Conservation (phyloP, 192 early-diverging fungal genomes). For the Rhizophagus clarus region DNA sequence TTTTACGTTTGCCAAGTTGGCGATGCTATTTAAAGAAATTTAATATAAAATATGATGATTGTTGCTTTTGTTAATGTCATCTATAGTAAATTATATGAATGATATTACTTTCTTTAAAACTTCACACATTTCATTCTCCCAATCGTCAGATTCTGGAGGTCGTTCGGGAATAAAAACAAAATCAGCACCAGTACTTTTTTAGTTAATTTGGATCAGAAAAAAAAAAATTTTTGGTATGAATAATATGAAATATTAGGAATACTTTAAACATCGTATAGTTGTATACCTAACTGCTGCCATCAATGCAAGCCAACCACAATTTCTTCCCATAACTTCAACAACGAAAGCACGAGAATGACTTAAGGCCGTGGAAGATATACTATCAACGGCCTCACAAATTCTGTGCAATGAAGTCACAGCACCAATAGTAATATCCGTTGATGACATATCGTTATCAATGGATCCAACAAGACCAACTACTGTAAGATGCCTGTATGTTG, state of each 20-base stretch:
- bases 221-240: background rate
- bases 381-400: slow-evolving; percentile 95
- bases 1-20: slow-evolving; percentile 84
- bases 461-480: slow-evolving; percentile 97
- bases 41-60: slow-evolving; percentile 1
- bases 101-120: slow-evolving; percentile 57
- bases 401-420: slow-evolving; percentile 90
- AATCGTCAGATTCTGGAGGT: slow-evolving; percentile 84
- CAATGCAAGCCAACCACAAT: slow-evolving; percentile 94
- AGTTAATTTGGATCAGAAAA: too few relatives aligned
- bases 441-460: slow-evolving; percentile 94
- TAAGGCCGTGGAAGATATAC: slow-evolving; percentile 87
- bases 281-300: slow-evolving; percentile 73
- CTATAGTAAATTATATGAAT: slow-evolving; percentile 11
- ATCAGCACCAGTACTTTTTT: slow-evolving; percentile 80
- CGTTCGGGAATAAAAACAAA: slow-evolving; percentile 96
- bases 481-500: slow-evolving; percentile 68
- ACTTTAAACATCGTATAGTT: background rate
- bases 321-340: slow-evolving; percentile 97
- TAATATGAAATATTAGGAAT: background rate
- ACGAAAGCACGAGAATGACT: slow-evolving; percentile 97
- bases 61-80: background rate
- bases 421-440: slow-evolving; percentile 95
- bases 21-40: slow-evolving; percentile 54
- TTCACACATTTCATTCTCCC: slow-evolving; percentile 88